A percentile compares a stretch with the other conserved stretches of the same genome.
phyloP scores from a whole-genome alignment of 306 rosid genomes.

The Trifolium repens region DNA sequence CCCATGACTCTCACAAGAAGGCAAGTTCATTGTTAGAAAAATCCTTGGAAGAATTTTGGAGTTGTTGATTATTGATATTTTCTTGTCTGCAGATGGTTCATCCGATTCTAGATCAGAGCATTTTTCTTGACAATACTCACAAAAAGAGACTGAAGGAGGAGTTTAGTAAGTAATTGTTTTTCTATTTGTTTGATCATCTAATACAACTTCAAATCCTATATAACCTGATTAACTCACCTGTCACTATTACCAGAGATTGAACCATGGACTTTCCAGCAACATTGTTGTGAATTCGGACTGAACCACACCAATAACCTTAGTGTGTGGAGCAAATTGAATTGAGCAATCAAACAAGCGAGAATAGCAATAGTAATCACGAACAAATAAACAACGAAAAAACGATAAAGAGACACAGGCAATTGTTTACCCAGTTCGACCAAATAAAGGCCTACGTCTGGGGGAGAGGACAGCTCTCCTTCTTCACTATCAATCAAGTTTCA shows the following conservation, averaged over 20 bases:
- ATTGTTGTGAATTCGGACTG: no score
- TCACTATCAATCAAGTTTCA: no score
- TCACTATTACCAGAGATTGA: conserved; percentile 73
- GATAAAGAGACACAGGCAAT: no score
- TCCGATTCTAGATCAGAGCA: conserved; percentile 86
- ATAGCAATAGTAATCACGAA: no score
- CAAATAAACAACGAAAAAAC: no score
- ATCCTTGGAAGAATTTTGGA: conserved; percentile 37
- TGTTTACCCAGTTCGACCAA: no score
- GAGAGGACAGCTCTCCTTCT: no score
- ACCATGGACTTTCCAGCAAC: conserved; percentile 96
- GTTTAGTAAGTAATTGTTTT: conserved; percentile 62
- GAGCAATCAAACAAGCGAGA: no score
- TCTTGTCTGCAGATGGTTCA: conserved; percentile 74
- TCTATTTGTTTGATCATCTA: conserved; percentile 34
- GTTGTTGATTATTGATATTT: conserved; percentile 37
- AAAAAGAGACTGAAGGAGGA: conserved; percentile 88
- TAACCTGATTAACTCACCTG: conserved; percentile 28
- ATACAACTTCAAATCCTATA: conserved; percentile 22
- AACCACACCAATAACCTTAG: no score
- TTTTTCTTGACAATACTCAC: conserved; percentile 80
- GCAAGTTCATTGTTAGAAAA: conserved; percentile 51
- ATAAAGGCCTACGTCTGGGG: no score
- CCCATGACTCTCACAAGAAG: conserved; percentile 47
- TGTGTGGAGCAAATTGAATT: no score